These are phyloP conservation scores for Scleroderma citrinum DNA, from an alignment of 768 basidiomycete species.

Conservation along the genomic window DNA sequence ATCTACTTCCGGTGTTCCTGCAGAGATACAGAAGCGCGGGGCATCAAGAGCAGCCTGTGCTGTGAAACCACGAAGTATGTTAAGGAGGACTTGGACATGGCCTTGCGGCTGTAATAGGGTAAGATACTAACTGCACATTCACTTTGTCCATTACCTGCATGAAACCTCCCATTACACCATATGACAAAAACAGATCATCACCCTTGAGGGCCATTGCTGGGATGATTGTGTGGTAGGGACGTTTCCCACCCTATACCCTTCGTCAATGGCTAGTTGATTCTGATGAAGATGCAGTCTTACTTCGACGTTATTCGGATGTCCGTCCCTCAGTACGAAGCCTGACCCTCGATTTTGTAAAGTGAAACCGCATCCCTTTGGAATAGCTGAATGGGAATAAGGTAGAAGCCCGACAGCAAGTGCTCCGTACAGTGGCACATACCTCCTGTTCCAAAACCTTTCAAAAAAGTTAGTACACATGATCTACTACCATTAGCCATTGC, in stretches of 20 bases:
- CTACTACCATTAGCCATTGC: background rate
- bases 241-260: conserved; percentile 63
- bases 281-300: conserved; percentile 31
- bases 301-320: conserved; percentile 81
- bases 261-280: background rate
- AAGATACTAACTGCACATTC: conserved; percentile 1
- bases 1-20: conserved; percentile 63
- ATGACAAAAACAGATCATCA: conserved; percentile 80
- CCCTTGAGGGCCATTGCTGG: conserved; percentile 78
- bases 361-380: conserved; percentile 94
- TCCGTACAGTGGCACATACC: conserved; percentile 36
- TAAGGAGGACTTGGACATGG: conserved; percentile 90
- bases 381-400: conserved; percentile 40
- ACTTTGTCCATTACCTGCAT: conserved; percentile 56
- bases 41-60: conserved; percentile 90
- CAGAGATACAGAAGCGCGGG: conserved; percentile 89
- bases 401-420: background rate
- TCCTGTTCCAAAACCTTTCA: conserved; percentile 80
- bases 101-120: conserved; percentile 70
- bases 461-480: background rate
- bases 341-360: conserved; percentile 93
- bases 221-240: conserved; percentile 91
- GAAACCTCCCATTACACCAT: conserved; percentile 89
- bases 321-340: conserved; percentile 72
- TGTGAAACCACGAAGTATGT: conserved; percentile 81